phyloP scores from a whole-genome alignment of 352 stramenopile species.

The Phytophthora constricta region DNA sequence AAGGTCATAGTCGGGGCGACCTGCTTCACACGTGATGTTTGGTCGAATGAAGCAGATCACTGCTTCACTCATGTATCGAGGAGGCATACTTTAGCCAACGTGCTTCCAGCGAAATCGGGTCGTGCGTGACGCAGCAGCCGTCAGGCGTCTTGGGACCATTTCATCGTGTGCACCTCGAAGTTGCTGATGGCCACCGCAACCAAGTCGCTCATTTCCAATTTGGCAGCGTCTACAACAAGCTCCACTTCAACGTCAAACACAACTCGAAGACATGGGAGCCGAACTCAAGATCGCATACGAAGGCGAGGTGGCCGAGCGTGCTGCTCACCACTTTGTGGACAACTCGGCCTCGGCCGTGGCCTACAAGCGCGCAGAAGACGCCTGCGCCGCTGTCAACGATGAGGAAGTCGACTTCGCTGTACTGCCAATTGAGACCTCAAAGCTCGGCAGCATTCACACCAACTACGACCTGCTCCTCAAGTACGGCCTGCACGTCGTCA shows the following conservation, averaged over 20 bases:
- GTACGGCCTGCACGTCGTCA: constrained; percentile 72
- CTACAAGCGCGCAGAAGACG: constrained; percentile 40
- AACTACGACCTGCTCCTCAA: constrained; percentile 93
- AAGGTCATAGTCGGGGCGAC: not conserved
- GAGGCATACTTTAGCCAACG: not conserved
- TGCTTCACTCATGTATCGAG: too few relatives aligned
- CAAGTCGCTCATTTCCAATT: constrained; percentile 28
- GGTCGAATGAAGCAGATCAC: constrained; percentile 14
- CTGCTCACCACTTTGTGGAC: constrained; percentile 39
- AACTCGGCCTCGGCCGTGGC: constrained; percentile 42
- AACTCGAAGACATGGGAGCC: constrained; percentile 27
- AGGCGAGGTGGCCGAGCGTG: constrained; percentile 93
- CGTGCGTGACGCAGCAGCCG: not conserved
- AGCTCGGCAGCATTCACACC: constrained; percentile 96
- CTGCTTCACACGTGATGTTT: constrained; percentile 10
- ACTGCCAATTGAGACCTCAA: constrained; percentile 96
- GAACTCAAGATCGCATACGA: constrained; percentile 94
- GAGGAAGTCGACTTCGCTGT: constrained; percentile 94
- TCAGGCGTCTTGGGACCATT: not conserved
- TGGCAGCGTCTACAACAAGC: constrained; percentile 20
- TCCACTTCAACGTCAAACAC: constrained; percentile 15
- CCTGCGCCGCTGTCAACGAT: constrained; percentile 63
- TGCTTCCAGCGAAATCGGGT: not conserved
- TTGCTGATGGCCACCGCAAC: not conserved
- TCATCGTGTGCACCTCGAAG: not conserved